A percentile compares a stretch with the other conserved stretches of the same genome.
These are phyloP conservation scores for Melaleuca quinquenervia DNA, from an alignment of 345 rosid species.

Conservation along the genomic window DNA sequence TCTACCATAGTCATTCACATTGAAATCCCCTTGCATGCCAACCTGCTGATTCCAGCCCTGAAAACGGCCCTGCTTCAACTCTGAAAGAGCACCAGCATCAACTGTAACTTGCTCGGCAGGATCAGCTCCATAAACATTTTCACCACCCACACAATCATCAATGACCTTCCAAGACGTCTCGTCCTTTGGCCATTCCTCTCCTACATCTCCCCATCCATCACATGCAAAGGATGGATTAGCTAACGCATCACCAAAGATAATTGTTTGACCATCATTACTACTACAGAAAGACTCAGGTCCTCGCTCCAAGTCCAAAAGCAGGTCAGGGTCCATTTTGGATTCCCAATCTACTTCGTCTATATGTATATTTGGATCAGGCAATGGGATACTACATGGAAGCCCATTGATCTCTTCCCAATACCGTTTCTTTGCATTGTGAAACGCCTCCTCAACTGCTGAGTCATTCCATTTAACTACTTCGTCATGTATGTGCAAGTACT, in stretches of 20 bases:
- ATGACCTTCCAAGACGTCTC: background rate
- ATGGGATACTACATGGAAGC: slow-evolving; percentile 15
- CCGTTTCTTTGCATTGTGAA: slow-evolving; percentile 30
- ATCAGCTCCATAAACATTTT: background rate
- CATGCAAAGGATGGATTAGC: background rate
- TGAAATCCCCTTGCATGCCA: background rate
- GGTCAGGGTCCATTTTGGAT: slow-evolving; percentile 16
- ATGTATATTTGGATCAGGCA: slow-evolving; percentile 28
- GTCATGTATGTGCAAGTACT: background rate
- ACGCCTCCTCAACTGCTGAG: slow-evolving; percentile 40
- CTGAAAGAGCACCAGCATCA: background rate
- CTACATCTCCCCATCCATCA: background rate
- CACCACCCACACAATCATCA: background rate
- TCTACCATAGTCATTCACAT: background rate
- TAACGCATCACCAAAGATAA: slow-evolving; percentile 18
- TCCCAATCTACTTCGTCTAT: slow-evolving; percentile 40
- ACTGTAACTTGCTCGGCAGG: background rate
- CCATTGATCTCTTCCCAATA: slow-evolving; percentile 33
- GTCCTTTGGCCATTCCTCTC: background rate
- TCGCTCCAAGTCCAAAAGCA: slow-evolving; percentile 27
- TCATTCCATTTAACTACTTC: slow-evolving; percentile 31
- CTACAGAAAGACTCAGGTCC: background rate
- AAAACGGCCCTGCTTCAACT: background rate
- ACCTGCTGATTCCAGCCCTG: background rate
- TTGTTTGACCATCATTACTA: background rate